Evolutionary conservation across 768 basidiomycete species (phyloP).

Genomic region (Daedaleopsis sinensis): DNA sequence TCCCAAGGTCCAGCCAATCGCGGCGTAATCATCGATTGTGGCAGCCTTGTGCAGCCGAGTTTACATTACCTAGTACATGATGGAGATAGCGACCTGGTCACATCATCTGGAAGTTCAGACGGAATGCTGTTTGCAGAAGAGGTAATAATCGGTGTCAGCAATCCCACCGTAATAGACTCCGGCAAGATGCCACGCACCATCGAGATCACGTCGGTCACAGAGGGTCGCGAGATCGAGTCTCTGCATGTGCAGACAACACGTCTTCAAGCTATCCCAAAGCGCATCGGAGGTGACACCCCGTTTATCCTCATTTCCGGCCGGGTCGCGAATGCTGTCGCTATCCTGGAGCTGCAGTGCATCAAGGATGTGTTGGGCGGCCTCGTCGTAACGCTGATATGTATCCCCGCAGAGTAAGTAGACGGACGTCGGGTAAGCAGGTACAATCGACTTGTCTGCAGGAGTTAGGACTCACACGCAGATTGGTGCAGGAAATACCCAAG

Average conservation of each 20-base stretch:
- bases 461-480: slow-evolving; percentile 62
- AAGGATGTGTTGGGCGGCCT: slow-evolving; percentile 84
- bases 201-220: slow-evolving; percentile 74
- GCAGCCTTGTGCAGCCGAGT: neutral
- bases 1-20: too few species aligned
- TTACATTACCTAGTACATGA: neutral
- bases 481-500: slow-evolving; percentile 90
- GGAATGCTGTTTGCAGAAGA: slow-evolving; percentile 17
- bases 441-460: neutral
- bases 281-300: slow-evolving; percentile 77
- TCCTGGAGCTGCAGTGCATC: slow-evolving; percentile 92
- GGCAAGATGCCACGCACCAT: slow-evolving; percentile 41
- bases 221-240: slow-evolving; percentile 74
- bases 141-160: neutral
- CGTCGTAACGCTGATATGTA: slow-evolving; percentile 68
- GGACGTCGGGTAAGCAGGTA: neutral
- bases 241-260: slow-evolving; percentile 79
- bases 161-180: neutral
- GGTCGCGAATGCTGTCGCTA: slow-evolving; percentile 68
- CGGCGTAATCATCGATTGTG: too few species aligned
- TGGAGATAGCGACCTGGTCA: neutral
- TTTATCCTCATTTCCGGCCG: slow-evolving; percentile 45
- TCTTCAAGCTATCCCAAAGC: slow-evolving; percentile 89
- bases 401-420: neutral
- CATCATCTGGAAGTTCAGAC: slow-evolving; percentile 24